phyloP scores from a whole-genome alignment of 2,329 filamentous ascomycete species.

The Chrysosporium keratinophilum region DNA sequence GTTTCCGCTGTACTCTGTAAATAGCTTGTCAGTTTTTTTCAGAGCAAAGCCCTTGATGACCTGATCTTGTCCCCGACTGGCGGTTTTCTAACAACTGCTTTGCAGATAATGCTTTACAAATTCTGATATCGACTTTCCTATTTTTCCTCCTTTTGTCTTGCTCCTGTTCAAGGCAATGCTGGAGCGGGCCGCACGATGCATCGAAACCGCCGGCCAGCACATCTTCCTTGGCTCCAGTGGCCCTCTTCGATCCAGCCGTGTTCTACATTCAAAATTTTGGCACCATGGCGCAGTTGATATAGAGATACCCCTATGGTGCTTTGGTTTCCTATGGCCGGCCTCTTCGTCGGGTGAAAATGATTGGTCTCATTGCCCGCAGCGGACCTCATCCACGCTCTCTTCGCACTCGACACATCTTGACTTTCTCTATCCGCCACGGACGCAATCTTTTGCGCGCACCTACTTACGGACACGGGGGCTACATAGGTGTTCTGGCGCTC shows the following conservation, averaged over 20 bases:
- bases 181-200: constrained; percentile 41
- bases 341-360: background rate
- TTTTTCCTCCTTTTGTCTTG: background rate
- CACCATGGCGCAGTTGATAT: constrained; percentile 24
- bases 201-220: constrained; percentile 42
- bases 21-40: background rate
- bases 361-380: background rate
- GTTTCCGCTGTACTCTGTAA: background rate
- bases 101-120: constrained; percentile 10
- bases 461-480: constrained; percentile 1
- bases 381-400: background rate
- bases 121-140: background rate
- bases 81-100: background rate
- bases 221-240: constrained; percentile 34
- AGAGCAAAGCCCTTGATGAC: background rate
- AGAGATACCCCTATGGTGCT: constrained; percentile 28
- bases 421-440: constrained; percentile 32
- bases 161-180: constrained; percentile 36
- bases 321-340: constrained; percentile 20
- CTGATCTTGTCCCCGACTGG: background rate
- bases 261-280: constrained; percentile 31
- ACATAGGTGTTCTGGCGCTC: constrained; percentile 8
- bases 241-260: constrained; percentile 28
- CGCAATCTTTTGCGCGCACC: constrained; percentile 16
- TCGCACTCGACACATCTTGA: constrained; percentile 22